phyloP scores from a whole-genome alignment of 768 basidiomycete genomes.

The Pseudohyphozyma bogoriensis region DNA sequence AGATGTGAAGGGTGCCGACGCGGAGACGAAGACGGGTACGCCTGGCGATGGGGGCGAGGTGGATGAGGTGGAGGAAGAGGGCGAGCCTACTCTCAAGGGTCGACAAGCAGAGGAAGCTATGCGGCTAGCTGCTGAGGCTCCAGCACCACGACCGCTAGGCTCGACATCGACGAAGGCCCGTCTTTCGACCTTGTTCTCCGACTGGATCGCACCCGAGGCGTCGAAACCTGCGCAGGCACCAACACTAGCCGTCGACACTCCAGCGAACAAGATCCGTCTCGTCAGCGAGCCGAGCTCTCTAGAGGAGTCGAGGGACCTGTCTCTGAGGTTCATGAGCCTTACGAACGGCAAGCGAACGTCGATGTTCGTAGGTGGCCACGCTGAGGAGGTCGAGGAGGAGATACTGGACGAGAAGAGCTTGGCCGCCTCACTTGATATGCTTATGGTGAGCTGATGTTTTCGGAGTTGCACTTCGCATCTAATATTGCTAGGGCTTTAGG shows the following conservation, averaged over 20 bases:
- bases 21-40: conserved; percentile 37
- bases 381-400: conserved; percentile 38
- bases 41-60: conserved; percentile 43
- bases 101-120: not conserved
- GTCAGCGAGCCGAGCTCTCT: conserved; percentile 21
- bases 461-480: not conserved
- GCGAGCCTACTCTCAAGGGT: conserved; percentile 26
- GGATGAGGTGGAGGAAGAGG: conserved; percentile 53
- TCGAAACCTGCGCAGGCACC: not conserved
- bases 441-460: conserved; percentile 49
- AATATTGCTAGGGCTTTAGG: conserved; percentile 41
- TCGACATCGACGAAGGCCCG: conserved; percentile 10
- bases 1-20: too few species aligned
- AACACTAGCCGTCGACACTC: not conserved
- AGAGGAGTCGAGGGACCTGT: conserved; percentile 31
- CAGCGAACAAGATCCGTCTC: conserved; percentile 5
- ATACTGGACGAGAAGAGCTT: conserved; percentile 30
- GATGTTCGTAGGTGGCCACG: conserved; percentile 31
- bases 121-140: not conserved
- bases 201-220: conserved; percentile 22
- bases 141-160: not conserved
- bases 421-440: conserved; percentile 50
- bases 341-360: not conserved
- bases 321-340: conserved; percentile 22
- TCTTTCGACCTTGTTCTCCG: conserved; percentile 30